These are phyloP conservation scores for Metarhizium album DNA, from an alignment of 2,329 filamentous ascomycete species.

Conservation along the genomic window DNA sequence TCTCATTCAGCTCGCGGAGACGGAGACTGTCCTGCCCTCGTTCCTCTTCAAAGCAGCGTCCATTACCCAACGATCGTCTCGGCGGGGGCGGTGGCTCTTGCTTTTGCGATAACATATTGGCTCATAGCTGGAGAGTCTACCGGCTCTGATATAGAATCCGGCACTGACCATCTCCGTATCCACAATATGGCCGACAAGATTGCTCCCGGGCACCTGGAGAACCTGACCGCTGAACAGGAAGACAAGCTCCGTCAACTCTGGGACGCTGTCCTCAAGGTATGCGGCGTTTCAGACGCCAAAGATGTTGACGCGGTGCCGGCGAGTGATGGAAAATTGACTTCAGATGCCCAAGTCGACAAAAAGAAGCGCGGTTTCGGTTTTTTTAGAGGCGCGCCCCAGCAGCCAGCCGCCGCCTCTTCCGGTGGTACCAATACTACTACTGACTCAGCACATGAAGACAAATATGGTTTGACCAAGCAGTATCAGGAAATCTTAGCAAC, in stretches of 20 bases:
- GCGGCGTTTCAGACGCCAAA: slow-evolving; percentile 41
- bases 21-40: too few species aligned
- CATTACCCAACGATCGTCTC: background rate
- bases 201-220: slow-evolving; percentile 68
- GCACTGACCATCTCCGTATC: background rate
- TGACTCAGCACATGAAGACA: slow-evolving; percentile 61
- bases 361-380: slow-evolving; percentile 59
- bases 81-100: slow-evolving; percentile 5
- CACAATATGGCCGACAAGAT: slow-evolving; percentile 29
- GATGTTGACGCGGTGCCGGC: slow-evolving; percentile 13
- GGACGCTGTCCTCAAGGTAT: slow-evolving; percentile 64
- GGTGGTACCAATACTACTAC: slow-evolving; percentile 24
- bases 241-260: slow-evolving; percentile 82
- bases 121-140: background rate
- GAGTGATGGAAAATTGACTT: slow-evolving; percentile 1
- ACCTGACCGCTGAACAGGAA: slow-evolving; percentile 81
- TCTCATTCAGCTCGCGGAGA: background rate
- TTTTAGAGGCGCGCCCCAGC: slow-evolving; percentile 46
- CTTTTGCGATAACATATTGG: slow-evolving; percentile 5
- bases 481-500: slow-evolving; percentile 74
- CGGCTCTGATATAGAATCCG: background rate
- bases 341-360: slow-evolving; percentile 50
- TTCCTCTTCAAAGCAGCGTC: background rate
- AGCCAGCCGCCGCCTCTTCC: slow-evolving; percentile 19
- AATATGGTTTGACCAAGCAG: slow-evolving; percentile 81